A percentile compares a stretch with the other conserved stretches of the same genome.
phyloP scores from a whole-genome alignment of 2,329 filamentous ascomycete genomes.

The Rhynchosporium secalis region DNA sequence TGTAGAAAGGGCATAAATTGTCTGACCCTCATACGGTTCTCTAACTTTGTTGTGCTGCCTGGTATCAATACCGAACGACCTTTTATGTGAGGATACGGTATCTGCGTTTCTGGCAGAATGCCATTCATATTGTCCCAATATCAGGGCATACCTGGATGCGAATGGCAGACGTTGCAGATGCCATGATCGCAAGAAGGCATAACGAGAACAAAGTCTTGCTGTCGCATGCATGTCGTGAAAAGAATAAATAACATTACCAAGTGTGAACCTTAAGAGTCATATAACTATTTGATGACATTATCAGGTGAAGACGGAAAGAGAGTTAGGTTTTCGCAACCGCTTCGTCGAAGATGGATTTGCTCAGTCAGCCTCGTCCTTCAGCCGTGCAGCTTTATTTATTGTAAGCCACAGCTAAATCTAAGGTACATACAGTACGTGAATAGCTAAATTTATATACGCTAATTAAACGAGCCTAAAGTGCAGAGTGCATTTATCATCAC shows the following conservation, averaged over 20 bases:
- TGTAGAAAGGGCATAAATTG: constrained; percentile 91
- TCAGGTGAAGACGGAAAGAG: no score
- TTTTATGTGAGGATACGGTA: not conserved
- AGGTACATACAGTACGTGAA: no score
- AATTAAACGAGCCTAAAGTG: no score
- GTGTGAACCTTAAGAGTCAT: no score
- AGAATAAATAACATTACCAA: no score
- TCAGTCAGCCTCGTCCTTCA: no score
- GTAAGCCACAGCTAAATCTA: no score
- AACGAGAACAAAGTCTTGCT: constrained; percentile 13
- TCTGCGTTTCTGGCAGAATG: not conserved
- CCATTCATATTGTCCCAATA: not conserved
- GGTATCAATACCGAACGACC: not conserved
- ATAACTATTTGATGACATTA: no score
- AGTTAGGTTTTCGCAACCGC: no score
- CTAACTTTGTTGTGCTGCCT: not conserved
- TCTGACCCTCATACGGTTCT: constrained; percentile 43
- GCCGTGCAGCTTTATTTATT: not conserved
- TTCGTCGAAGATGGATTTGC: no score
- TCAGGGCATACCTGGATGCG: not conserved
- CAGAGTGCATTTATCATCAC: no score
- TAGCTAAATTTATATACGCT: no score
- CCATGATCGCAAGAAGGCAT: not conserved
- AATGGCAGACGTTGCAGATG: not conserved
- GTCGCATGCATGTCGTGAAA: constrained; percentile 16